Percentiles rank a stretch among this genome's conserved stretches.
phyloP scores from a whole-genome alignment of 2,329 filamentous ascomycete genomes.

The Exutisphaerella laricina region DNA sequence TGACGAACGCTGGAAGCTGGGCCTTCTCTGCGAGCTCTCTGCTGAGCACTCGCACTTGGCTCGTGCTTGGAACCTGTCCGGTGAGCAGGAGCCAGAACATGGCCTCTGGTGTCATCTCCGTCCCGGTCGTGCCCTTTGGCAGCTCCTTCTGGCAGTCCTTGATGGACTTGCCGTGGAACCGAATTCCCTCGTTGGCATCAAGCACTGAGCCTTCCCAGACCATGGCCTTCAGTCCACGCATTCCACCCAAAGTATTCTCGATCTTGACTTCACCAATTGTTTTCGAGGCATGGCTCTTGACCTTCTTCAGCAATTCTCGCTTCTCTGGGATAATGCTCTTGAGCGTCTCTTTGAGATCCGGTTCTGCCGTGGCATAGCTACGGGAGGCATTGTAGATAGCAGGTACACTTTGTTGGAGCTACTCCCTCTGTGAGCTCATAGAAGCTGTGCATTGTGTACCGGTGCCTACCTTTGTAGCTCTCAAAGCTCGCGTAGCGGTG shows the following conservation, averaged over 20 bases:
- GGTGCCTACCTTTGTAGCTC: conserved; percentile 56
- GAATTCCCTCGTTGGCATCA: conserved; percentile 93
- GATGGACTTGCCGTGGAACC: conserved; percentile 96
- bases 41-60: conserved; percentile 76
- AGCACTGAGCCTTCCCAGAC: conserved; percentile 98
- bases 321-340: conserved; percentile 82
- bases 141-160: conserved; percentile 94
- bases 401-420: conserved; percentile 26
- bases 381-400: conserved; percentile 35
- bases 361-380: conserved; percentile 70
- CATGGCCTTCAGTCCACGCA: conserved; percentile 95
- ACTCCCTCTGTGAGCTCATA: conserved; percentile 3
- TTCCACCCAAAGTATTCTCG: conserved; percentile 89
- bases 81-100: conserved; percentile 99
- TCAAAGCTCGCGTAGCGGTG: conserved; percentile 57
- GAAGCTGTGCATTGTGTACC: background rate
- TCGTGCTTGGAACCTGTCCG: conserved; percentile 77
- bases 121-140: conserved; percentile 85
- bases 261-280: conserved; percentile 89
- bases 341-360: conserved; percentile 82
- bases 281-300: conserved; percentile 79
- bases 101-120: conserved; percentile 95
- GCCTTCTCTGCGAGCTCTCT: conserved; percentile 83
- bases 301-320: conserved; percentile 85
- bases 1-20: conserved; percentile 73